Evolutionary conservation across 805 yeast genomes (phyloP).

Genomic region (Yamadazyma takamatsuzukensis): DNA sequence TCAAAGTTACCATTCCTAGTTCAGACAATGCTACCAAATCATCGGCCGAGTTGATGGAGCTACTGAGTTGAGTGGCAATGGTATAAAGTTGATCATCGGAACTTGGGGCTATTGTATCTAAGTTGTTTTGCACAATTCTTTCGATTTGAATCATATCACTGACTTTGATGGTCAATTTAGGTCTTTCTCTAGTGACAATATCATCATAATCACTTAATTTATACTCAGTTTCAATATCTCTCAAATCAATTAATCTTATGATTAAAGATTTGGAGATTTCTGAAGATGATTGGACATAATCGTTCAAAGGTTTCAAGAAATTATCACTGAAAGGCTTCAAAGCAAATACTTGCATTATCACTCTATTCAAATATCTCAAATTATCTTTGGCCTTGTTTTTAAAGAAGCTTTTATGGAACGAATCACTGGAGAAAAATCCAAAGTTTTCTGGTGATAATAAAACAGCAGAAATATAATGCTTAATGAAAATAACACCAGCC

Average conservation of each 20-base stretch:
- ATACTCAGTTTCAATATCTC: slow-evolving; percentile 57
- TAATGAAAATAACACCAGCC: slow-evolving; percentile 63
- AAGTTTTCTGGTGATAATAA: slow-evolving; percentile 53
- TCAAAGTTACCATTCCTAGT: slow-evolving; percentile 50
- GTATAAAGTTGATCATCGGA: slow-evolving; percentile 53
- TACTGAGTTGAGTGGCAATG: slow-evolving; percentile 38
- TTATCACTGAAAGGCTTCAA: slow-evolving; percentile 70
- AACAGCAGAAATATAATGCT: slow-evolving; percentile 45
- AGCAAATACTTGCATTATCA: slow-evolving; percentile 61
- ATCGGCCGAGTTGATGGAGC: slow-evolving; percentile 32
- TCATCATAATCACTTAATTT: slow-evolving; percentile 68
- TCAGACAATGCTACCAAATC: slow-evolving; percentile 49
- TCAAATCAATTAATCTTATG: slow-evolving; percentile 48
- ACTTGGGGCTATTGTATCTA: slow-evolving; percentile 44
- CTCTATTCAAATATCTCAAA: slow-evolving; percentile 52
- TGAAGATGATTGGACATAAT: slow-evolving; percentile 53
- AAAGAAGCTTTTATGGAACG: slow-evolving; percentile 17
- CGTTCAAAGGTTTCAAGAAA: slow-evolving; percentile 77
- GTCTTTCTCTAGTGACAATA: slow-evolving; percentile 47
- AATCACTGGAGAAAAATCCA: slow-evolving; percentile 42
- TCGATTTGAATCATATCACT: slow-evolving; percentile 47
- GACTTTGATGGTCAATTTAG: slow-evolving; percentile 40
- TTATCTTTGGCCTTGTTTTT: slow-evolving; percentile 39
- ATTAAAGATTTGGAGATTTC: slow-evolving; percentile 46
- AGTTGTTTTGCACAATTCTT: slow-evolving; percentile 37